Evolutionary conservation across 2,329 filamentous ascomycete species (phyloP).

Genomic region (Trichoderma citrinoviride): DNA sequence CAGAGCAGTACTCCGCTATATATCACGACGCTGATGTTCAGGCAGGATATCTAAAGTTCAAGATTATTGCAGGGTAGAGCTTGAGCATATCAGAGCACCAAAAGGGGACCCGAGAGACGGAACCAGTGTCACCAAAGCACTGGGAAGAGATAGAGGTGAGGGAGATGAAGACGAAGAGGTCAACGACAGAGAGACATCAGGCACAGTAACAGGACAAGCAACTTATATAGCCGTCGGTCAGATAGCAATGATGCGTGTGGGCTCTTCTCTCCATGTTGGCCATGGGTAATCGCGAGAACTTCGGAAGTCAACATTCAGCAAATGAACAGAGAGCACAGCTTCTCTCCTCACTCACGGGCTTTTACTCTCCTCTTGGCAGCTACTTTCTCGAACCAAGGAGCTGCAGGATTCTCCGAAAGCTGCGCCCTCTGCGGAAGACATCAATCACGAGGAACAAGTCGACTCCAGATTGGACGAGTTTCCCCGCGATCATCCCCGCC

Average conservation of each 20-base stretch:
- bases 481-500: slow-evolving; percentile 18
- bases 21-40: not conserved
- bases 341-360: slow-evolving; percentile 5
- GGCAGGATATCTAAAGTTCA: not conserved
- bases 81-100: not conserved
- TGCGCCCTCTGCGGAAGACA: not conserved
- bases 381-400: not conserved
- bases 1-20: not conserved
- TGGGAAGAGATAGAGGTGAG: not conserved
- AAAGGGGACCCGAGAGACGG: not conserved
- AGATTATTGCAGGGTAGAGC: not conserved
- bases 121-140: not conserved
- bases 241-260: not conserved
- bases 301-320: not conserved
- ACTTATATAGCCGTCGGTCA: slow-evolving; percentile 17
- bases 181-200: not conserved
- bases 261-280: not conserved
- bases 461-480: not conserved
- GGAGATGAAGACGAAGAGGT: not conserved
- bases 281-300: not conserved
- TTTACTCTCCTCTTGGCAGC: slow-evolving; percentile 3
- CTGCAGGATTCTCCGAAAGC: slow-evolving; percentile 14
- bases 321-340: not conserved
- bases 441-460: slow-evolving; percentile 5
- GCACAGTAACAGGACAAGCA: not conserved